Evolutionary conservation across 768 basidiomycete genomes (phyloP).

Genomic region (Mycena venus): DNA sequence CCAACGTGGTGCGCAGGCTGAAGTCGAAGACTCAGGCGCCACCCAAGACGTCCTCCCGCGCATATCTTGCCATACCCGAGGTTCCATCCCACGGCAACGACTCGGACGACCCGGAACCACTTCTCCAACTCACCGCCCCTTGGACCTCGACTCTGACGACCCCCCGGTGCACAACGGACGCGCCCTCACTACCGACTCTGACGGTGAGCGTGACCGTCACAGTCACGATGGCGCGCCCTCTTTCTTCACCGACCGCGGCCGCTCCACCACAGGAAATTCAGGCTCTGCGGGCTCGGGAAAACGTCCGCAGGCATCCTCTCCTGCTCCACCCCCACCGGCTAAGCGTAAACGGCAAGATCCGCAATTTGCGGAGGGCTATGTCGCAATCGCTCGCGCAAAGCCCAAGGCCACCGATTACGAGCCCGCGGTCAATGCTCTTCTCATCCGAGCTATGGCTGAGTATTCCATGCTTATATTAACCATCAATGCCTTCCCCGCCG

Average conservation of each 20-base stretch:
- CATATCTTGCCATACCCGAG: neutral
- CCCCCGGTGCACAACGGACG: neutral
- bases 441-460: neutral
- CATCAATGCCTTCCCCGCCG: neutral
- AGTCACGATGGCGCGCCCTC: neutral
- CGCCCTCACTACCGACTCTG: too few relatives aligned
- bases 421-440: neutral
- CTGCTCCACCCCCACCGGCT: neutral
- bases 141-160: neutral
- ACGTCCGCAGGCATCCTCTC: neutral
- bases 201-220: neutral
- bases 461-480: neutral
- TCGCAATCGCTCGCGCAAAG: neutral
- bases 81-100: neutral
- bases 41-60: neutral
- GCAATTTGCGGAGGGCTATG: neutral
- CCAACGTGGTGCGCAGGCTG: neutral
- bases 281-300: neutral
- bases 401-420: constrained; percentile 9
- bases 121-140: neutral
- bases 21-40: neutral
- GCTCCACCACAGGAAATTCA: neutral
- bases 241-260: neutral
- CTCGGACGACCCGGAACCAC: too few relatives aligned
- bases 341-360: constrained; percentile 1